These are phyloP conservation scores for Thelephora ganbajun DNA, from an alignment of 768 basidiomycete genomes.

Conservation along the genomic window DNA sequence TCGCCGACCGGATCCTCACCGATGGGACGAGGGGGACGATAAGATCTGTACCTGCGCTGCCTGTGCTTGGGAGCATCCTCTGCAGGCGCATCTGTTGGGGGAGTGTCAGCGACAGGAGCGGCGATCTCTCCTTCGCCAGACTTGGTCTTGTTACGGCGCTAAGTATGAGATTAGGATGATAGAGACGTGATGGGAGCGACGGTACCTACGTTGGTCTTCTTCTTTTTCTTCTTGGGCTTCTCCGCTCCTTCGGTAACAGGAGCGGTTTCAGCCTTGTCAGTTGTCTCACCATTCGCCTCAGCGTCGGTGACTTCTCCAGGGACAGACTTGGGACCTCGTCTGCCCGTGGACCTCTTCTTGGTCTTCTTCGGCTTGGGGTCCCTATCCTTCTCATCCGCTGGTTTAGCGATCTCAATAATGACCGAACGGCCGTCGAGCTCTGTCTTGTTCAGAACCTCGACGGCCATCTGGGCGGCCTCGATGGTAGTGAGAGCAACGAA, in stretches of 20 bases:
- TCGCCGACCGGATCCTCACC: conserved; percentile 82
- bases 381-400: conserved; percentile 74
- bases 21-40: conserved; percentile 49
- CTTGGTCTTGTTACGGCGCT: conserved; percentile 39
- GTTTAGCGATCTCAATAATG: conserved; percentile 89
- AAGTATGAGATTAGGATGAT: conserved; percentile 10
- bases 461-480: conserved; percentile 79
- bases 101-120: conserved; percentile 7
- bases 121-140: conserved; percentile 19
- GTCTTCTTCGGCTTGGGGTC: conserved; percentile 67
- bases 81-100: conserved; percentile 14
- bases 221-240: conserved; percentile 72
- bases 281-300: conserved; percentile 65
- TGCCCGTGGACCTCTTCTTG: conserved; percentile 63
- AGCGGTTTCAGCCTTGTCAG: conserved; percentile 29
- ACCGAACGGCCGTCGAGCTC: conserved; percentile 83
- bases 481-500: conserved; percentile 74
- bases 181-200: conserved; percentile 8
- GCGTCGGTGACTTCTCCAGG: conserved; percentile 85
- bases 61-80: conserved; percentile 32
- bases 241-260: conserved; percentile 39
- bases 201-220: conserved; percentile 47
- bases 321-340: conserved; percentile 77
- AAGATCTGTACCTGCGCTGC: conserved; percentile 40
- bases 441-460: conserved; percentile 73